Evolutionary conservation across 116 monocot species (phyloP), one percentile per base, ranked within the genome.

Genomic region (Posidonia oceanica): DNA sequence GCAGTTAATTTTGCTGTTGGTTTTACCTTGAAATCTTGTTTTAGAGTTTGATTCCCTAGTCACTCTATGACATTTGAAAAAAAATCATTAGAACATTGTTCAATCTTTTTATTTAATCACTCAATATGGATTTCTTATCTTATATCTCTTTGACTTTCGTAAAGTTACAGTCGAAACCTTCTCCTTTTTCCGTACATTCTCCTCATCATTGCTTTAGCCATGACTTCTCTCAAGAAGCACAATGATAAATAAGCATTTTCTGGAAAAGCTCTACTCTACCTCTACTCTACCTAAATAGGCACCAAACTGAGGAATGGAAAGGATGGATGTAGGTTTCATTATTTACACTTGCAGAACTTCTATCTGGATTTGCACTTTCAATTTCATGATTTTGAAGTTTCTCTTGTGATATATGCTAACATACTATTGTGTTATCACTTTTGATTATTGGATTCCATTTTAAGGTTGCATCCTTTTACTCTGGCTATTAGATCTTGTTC

Each of bases 261-360:
- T 36, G 97, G 92, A 13, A 97, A 97, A 74, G 66, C 92, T 54
- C 76, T 87, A 71, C 85, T 92, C 62, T 97, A 89, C 73, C 92
- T 54, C 76, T 87, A 71, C 85, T 92, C 62, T 97, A 89, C 73
- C 70, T 97, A 21, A 97, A 97, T 72, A 85, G 97, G 41, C 92
- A 97, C 70, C 97, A 97, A 71, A 97, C 97, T 14, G 97, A 97
- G 73, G 97, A 97, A 82, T 97, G 97, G 97, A 97, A 77, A 75
- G 97, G 97, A 63, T 97, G 92, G 92, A 97, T 97, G 97, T 92
- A 97, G 97, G 97, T 97, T 29, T 29, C 29, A 0, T 29, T 29
- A 29, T 29, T 29, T 29, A 29, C 29, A 29, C 29, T 29, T 29
- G n/a, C n/a, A 29, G 29, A 29, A 29, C 29, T 29, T 29, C 29